Base-by-base conservation (phyloP, 2,329 filamentous ascomycete species). In the Scytalidium lignicola region DNA sequence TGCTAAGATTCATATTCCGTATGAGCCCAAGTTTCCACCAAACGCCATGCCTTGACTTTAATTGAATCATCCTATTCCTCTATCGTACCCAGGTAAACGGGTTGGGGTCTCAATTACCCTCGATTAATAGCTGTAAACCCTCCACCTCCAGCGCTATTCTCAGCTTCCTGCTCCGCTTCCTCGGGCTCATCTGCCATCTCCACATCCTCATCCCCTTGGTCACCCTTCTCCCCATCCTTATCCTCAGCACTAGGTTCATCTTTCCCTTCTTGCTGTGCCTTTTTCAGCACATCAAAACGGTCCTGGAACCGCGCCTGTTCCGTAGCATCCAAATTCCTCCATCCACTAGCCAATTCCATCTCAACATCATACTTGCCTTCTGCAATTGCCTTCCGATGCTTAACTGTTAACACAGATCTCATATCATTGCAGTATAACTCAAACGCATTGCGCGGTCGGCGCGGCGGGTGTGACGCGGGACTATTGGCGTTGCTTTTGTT, bases 141-240 rank as follows among this genome's bases (percentile, higher is more conserved):
- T 42, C 55, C 51, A 41, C 23, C 51, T 10, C 50, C 41, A 45
- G 19, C 32, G 15, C 40, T 44, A 32, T 37, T 37, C 32, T 37
- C 32, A n/a, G 32, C 42, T 37, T 40, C 54, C 46, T n/a, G 50
- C 52, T 13, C 48, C 50, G 40, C 45, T 22, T 50, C 47, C 22
- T 67, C 63, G 18, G 63, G 62, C 41, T 65, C 66, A 26, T 68
- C 67, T 48, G 62, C 65, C 45, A 64, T 64, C 37, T 64, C 62
- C 8, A 61, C 56, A 51, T 65, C 64, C 21, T 61, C 59, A 43
- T 64, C 60, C 15, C 53, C 57, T 17, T 51, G 53, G 21, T 58
- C 54, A 43, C 21, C 48, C 32, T 55, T 51, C 29, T 54, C 55
- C 21, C 41, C 56, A 46, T 58, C 52, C 29, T 54, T 46, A 19